phyloP scores from a whole-genome alignment of 2,329 filamentous ascomycete species.

The Arthroderma sp. region DNA sequence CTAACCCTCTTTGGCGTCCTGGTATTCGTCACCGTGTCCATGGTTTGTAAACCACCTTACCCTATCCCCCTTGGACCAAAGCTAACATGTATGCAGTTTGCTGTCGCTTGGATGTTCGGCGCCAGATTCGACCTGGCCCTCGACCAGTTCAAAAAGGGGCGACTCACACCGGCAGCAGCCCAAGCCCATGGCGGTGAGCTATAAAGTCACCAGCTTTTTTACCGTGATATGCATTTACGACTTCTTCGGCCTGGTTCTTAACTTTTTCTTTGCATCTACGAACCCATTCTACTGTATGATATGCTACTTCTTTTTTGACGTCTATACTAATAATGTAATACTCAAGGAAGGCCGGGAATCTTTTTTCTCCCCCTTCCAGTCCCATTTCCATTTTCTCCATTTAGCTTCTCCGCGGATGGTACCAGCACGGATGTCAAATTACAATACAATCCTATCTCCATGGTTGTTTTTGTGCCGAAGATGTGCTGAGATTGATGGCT shows the following conservation, averaged over 20 bases:
- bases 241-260: neutral
- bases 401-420: neutral
- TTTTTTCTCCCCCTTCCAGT: conserved; percentile 6
- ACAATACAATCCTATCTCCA: conserved; percentile 59
- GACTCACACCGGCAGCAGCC: neutral
- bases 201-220: neutral
- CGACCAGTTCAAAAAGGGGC: conserved; percentile 37
- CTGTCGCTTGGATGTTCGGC: conserved; percentile 64
- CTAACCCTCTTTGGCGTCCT: conserved; percentile 56
- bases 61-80: conserved; percentile 1
- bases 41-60: conserved; percentile 51
- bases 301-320: conserved; percentile 5
- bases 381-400: neutral
- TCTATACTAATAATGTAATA: conserved; percentile 8
- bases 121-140: conserved; percentile 67
- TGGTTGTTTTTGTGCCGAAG: conserved; percentile 98
- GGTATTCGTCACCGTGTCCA: conserved; percentile 56
- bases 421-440: conserved; percentile 99
- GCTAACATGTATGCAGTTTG: conserved; percentile 45
- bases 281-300: conserved; percentile 4
- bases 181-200: conserved; percentile 1
- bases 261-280: neutral
- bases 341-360: neutral
- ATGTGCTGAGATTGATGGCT: conserved; percentile 69
- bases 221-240: neutral